A percentile compares a stretch with the other conserved stretches of the same genome.
phyloP scores from a whole-genome alignment of 805 yeast genomes.

The Metschnikowia lachancei region DNA sequence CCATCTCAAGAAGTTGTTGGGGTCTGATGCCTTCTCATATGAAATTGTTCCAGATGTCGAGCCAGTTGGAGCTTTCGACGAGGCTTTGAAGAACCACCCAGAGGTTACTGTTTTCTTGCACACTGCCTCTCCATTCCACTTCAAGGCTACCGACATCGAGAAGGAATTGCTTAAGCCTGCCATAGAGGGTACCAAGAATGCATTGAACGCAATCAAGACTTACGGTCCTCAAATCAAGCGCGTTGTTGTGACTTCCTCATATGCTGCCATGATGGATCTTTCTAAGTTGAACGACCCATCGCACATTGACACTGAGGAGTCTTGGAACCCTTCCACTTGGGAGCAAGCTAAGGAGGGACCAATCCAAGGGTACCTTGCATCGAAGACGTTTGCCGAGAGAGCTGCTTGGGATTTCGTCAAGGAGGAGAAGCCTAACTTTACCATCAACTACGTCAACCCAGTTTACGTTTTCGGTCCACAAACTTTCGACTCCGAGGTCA shows the following conservation, averaged over 20 bases:
- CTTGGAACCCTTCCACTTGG: slow-evolving; percentile 55
- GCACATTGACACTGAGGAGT: slow-evolving; percentile 34
- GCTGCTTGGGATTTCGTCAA: slow-evolving; percentile 32
- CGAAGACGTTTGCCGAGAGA: slow-evolving; percentile 34
- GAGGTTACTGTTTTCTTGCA: slow-evolving; percentile 54
- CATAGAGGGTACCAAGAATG: slow-evolving; percentile 24
- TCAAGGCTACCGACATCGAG: slow-evolving; percentile 43
- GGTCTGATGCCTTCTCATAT: slow-evolving; percentile 34
- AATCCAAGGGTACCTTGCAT: slow-evolving; percentile 39
- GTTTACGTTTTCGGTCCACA: slow-evolving; percentile 28
- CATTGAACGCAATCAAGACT: slow-evolving; percentile 14
- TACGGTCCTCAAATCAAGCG: slow-evolving; percentile 12
- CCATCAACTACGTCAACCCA: slow-evolving; percentile 33
- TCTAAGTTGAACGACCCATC: slow-evolving; percentile 26
- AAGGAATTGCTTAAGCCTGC: slow-evolving; percentile 57
- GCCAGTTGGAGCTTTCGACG: slow-evolving; percentile 44
- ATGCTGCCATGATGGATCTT: slow-evolving; percentile 13
- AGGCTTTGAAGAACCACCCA: no score
- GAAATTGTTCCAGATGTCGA: slow-evolving; percentile 50
- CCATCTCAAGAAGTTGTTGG: slow-evolving; percentile 24
- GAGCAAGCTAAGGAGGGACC: slow-evolving; percentile 30
- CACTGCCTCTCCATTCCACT: slow-evolving; percentile 60
- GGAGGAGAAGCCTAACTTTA: slow-evolving; percentile 34
- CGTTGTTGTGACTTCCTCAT: slow-evolving; percentile 15
- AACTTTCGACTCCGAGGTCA: slow-evolving; percentile 27